These are phyloP conservation scores for Globisporangium lucens DNA, from an alignment of 352 stramenopile genomes.

Conservation along the genomic window DNA sequence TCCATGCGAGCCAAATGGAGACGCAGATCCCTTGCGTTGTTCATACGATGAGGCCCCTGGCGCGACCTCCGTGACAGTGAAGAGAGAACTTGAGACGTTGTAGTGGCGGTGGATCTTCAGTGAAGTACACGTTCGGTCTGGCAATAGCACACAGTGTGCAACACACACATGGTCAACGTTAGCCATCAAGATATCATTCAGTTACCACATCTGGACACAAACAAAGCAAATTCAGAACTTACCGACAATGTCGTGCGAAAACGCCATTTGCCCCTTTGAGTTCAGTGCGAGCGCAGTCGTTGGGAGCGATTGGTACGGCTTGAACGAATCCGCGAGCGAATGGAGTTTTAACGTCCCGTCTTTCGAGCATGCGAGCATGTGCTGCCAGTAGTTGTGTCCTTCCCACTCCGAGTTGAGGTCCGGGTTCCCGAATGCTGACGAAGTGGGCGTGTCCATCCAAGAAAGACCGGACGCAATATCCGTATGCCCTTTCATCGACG, in stretches of 20 bases:
- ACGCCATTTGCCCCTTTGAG: slow-evolving; percentile 74
- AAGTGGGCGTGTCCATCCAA: slow-evolving; percentile 80
- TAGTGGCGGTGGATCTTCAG: slow-evolving; percentile 79
- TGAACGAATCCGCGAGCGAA: slow-evolving; percentile 79
- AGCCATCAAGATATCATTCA: background rate
- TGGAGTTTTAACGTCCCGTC: slow-evolving; percentile 86
- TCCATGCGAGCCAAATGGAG: slow-evolving; percentile 14
- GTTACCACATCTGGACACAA: too few relatives aligned
- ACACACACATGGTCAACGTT: background rate
- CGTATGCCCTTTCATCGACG: slow-evolving; percentile 81
- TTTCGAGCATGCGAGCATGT: slow-evolving; percentile 87
- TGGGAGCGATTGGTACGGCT: slow-evolving; percentile 74
- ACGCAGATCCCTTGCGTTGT: slow-evolving; percentile 6
- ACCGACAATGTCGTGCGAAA: slow-evolving; percentile 84
- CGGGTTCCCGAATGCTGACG: slow-evolving; percentile 24
- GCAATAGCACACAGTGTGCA: background rate
- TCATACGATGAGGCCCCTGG: slow-evolving; percentile 20
- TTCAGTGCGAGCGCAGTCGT: slow-evolving; percentile 76
- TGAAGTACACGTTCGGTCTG: slow-evolving; percentile 80
- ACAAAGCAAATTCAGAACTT: slow-evolving; percentile 10
- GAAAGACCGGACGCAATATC: slow-evolving; percentile 82
- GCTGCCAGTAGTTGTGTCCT: slow-evolving; percentile 80
- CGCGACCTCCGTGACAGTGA: slow-evolving; percentile 45
- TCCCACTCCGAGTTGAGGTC: slow-evolving; percentile 46
- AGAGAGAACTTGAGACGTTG: slow-evolving; percentile 55